These are phyloP conservation scores for Arabidopsis suecica DNA, from an alignment of 345 rosid species.

Conservation along the genomic window DNA sequence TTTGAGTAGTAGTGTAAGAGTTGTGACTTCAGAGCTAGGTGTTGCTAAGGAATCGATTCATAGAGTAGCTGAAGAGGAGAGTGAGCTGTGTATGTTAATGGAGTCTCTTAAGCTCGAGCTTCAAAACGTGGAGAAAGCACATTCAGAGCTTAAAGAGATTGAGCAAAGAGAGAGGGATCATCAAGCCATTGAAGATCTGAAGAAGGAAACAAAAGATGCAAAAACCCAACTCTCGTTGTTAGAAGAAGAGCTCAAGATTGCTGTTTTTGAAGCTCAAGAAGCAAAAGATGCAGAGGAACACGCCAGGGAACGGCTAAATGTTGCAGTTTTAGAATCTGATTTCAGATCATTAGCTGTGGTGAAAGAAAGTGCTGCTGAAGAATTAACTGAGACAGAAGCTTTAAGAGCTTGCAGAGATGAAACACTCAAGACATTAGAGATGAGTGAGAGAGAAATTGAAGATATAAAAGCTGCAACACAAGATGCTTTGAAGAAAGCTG, in stretches of 20 bases:
- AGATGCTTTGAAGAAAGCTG: slow-evolving; percentile 81
- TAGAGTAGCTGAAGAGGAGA: slow-evolving; percentile 80
- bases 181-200: slow-evolving; percentile 64
- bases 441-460: slow-evolving; percentile 70
- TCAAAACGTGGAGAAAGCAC: slow-evolving; percentile 77
- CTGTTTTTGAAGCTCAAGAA: slow-evolving; percentile 73
- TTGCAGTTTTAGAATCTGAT: slow-evolving; percentile 65
- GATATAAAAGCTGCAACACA: slow-evolving; percentile 71
- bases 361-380: slow-evolving; percentile 75
- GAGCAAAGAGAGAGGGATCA: slow-evolving; percentile 67
- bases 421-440: slow-evolving; percentile 68
- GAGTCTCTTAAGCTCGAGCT: slow-evolving; percentile 78
- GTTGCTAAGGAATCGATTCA: slow-evolving; percentile 84
- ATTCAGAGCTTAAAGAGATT: slow-evolving; percentile 63
- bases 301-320: slow-evolving; percentile 63
- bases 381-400: slow-evolving; percentile 88
- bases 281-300: slow-evolving; percentile 67
- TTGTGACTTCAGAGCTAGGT: slow-evolving; percentile 77
- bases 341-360: slow-evolving; percentile 64
- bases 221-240: slow-evolving; percentile 48
- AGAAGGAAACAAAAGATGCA: slow-evolving; percentile 65
- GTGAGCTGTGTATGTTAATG: slow-evolving; percentile 57
- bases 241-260: slow-evolving; percentile 68
- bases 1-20: slow-evolving; percentile 57
- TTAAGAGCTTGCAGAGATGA: slow-evolving; percentile 89